Percentiles rank a stretch among this genome's conserved stretches.
Conservation (phyloP, 495 filamentous ascomycete genomes). For the Podospora fimiseda region DNA sequence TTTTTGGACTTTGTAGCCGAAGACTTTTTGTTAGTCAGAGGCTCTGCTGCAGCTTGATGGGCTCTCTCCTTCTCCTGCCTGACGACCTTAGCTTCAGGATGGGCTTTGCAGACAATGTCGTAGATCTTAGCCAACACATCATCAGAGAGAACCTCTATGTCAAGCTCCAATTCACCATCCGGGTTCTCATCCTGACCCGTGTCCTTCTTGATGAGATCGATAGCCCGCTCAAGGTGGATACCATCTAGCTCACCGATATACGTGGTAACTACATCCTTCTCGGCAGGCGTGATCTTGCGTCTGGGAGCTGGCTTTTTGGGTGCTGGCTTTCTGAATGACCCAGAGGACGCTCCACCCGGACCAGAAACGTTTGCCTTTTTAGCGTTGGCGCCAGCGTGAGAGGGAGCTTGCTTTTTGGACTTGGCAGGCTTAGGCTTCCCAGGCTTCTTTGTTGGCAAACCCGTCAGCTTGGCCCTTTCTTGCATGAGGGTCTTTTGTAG, state of each 20-base stretch:
- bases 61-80: slow-evolving; percentile 25
- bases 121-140: slow-evolving; percentile 70
- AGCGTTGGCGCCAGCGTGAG: slow-evolving; percentile 11
- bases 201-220: slow-evolving; percentile 86
- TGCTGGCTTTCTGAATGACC: slow-evolving; percentile 38
- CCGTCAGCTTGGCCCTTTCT: slow-evolving; percentile 41
- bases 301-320: slow-evolving; percentile 43
- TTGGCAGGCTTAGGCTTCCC: slow-evolving; percentile 35
- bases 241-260: slow-evolving; percentile 70
- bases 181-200: slow-evolving; percentile 72
- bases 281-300: slow-evolving; percentile 56
- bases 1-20: slow-evolving; percentile 73
- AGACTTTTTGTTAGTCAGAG: slow-evolving; percentile 34
- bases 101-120: slow-evolving; percentile 64
- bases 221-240: slow-evolving; percentile 64
- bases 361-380: slow-evolving; percentile 24
- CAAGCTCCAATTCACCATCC: slow-evolving; percentile 82
- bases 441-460: slow-evolving; percentile 31
- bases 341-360: slow-evolving; percentile 23
- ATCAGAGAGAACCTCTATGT: slow-evolving; percentile 77
- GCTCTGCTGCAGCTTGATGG: slow-evolving; percentile 21
- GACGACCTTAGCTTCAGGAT: slow-evolving; percentile 45
- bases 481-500: slow-evolving; percentile 43
- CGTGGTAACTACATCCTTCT: slow-evolving; percentile 82
- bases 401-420: slow-evolving; percentile 32